Conservation (phyloP, 176 grass and related monocot species). For the Lolium multiflorum region DNA sequence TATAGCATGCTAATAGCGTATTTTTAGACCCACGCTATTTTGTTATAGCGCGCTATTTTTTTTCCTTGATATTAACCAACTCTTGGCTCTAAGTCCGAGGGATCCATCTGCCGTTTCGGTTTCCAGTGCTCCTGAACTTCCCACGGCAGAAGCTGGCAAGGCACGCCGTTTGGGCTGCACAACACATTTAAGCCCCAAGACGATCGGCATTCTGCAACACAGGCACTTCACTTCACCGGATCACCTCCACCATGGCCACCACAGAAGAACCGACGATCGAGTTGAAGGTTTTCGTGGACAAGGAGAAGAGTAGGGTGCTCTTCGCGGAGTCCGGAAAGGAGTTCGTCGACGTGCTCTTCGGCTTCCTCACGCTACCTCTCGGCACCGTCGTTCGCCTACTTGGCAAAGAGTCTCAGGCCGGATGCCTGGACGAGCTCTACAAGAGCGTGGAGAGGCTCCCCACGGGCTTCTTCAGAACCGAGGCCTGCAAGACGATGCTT, state of each 20-base stretch:
- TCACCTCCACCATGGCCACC: not conserved
- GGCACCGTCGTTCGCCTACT: slow-evolving; percentile 49
- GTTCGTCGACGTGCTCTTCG: slow-evolving; percentile 38
- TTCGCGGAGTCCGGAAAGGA: slow-evolving; percentile 10
- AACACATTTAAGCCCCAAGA: not conserved
- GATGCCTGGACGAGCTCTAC: slow-evolving; percentile 47
- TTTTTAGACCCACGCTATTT: too few relatives aligned
- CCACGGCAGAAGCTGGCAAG: not conserved
- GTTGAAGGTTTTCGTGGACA: slow-evolving; percentile 6
- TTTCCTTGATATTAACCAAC: not conserved
- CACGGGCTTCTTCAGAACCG: not conserved
- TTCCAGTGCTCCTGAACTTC: not conserved
- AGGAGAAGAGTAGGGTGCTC: not conserved
- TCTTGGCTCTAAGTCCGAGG: not conserved
- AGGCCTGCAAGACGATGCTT: slow-evolving; percentile 56
- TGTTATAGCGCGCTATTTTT: too few relatives aligned
- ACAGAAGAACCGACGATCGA: not conserved
- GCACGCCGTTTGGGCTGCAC: not conserved
- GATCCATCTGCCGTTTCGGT: not conserved
- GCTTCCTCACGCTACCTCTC: slow-evolving; percentile 64
- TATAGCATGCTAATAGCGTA: too few relatives aligned
- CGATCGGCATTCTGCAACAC: not conserved
- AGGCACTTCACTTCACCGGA: not conserved
- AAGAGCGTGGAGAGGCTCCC: slow-evolving; percentile 39
- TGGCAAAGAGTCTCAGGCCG: slow-evolving; percentile 30